These are phyloP conservation scores for Agapanthus africanus DNA, from an alignment of 106 monocot genomes.

Conservation along the genomic window DNA sequence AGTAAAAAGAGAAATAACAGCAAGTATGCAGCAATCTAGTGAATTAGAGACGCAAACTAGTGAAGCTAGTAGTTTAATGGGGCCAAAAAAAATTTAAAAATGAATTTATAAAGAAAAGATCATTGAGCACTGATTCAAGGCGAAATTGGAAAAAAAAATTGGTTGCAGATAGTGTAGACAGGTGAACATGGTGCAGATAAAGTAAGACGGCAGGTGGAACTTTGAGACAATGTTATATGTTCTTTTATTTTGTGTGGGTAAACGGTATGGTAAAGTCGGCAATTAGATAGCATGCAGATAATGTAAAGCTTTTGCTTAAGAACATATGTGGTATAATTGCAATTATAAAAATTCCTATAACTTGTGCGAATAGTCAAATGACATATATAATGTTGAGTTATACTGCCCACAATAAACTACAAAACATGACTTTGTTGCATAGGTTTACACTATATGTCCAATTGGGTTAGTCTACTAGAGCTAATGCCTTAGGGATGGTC, in stretches of 20 bases:
- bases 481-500: too few relatives aligned
- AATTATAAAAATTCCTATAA: background rate
- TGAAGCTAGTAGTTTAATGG: background rate
- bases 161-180: background rate
- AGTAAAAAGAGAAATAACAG: background rate
- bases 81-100: background rate
- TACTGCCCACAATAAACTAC: background rate
- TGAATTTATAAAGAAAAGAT: background rate
- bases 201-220: too few relatives aligned
- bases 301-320: too few relatives aligned
- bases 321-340: too few relatives aligned
- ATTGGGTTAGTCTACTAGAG: too few relatives aligned
- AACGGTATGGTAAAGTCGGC: too few relatives aligned
- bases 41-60: background rate
- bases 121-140: background rate
- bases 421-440: background rate
- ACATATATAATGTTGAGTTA: background rate
- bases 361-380: background rate
- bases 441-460: background rate
- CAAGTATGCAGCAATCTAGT: background rate
- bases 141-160: background rate
- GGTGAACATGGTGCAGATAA: background rate
- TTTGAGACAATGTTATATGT: too few relatives aligned
- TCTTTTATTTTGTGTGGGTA: too few relatives aligned
- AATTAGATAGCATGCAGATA: too few relatives aligned